phyloP scores from a whole-genome alignment of 2,329 filamentous ascomycete genomes.

The Talaromyces sp. region DNA sequence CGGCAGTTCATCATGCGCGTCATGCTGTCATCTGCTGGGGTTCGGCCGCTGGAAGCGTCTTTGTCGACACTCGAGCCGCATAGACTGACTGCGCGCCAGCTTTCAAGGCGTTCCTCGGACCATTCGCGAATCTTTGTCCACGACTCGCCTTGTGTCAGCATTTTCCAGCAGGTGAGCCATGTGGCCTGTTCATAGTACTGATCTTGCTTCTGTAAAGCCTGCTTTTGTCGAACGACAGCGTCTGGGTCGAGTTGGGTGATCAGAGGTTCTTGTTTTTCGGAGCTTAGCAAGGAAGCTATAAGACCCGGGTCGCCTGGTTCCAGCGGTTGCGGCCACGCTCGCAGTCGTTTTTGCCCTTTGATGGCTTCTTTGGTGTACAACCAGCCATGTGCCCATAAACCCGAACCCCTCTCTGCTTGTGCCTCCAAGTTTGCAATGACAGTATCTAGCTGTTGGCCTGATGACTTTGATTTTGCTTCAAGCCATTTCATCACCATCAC shows the following conservation, averaged over 20 bases:
- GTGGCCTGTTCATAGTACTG: slow-evolving; percentile 84
- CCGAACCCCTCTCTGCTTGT: slow-evolving; percentile 67
- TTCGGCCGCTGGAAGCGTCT: slow-evolving; percentile 21
- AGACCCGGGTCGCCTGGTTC: slow-evolving; percentile 58
- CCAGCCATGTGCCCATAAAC: slow-evolving; percentile 83
- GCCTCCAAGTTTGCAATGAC: slow-evolving; percentile 71
- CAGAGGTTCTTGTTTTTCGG: slow-evolving; percentile 57
- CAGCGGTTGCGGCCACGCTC: slow-evolving; percentile 60
- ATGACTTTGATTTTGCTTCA: slow-evolving; percentile 65
- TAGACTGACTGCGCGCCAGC: slow-evolving; percentile 82
- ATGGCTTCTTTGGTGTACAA: slow-evolving; percentile 85
- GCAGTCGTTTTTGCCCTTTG: slow-evolving; percentile 80
- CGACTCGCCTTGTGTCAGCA: slow-evolving; percentile 76
- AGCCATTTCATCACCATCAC: slow-evolving; percentile 80
- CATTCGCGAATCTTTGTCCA: slow-evolving; percentile 73
- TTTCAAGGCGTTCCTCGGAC: slow-evolving; percentile 79
- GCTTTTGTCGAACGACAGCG: slow-evolving; percentile 71
- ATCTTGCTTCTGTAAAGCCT: slow-evolving; percentile 74
- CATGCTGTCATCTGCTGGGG: slow-evolving; percentile 30
- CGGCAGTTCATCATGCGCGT: slow-evolving; percentile 39
- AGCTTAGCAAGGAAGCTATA: slow-evolving; percentile 52
- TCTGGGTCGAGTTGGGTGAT: slow-evolving; percentile 91
- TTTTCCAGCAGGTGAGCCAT: slow-evolving; percentile 91
- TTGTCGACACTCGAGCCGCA: slow-evolving; percentile 50
- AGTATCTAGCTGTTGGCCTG: slow-evolving; percentile 66